Conservation (phyloP, 352 stramenopile genomes). For the Aphanomyces invadans region DNA sequence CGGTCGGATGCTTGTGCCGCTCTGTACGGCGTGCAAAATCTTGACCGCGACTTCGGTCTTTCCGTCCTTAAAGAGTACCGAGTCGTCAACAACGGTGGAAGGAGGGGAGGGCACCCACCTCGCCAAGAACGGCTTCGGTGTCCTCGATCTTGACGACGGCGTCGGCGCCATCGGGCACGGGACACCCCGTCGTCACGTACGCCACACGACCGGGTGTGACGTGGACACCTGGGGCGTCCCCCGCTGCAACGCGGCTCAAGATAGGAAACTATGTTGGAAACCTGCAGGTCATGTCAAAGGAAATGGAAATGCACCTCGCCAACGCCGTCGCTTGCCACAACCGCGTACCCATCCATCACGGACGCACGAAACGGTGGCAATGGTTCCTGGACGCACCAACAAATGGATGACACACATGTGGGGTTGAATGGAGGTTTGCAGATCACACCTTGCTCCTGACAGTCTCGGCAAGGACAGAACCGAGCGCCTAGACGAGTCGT, state of each 20-base stretch:
- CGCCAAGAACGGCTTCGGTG: slow-evolving; percentile 47
- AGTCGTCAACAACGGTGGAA: not conserved
- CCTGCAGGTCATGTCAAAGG: not conserved
- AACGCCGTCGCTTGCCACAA: slow-evolving; percentile 75
- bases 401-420: slow-evolving; percentile 30
- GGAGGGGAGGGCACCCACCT: not conserved
- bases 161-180: slow-evolving; percentile 84
- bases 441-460: slow-evolving; percentile 45
- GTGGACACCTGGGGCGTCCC: slow-evolving; percentile 34
- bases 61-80: not conserved
- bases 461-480: slow-evolving; percentile 48
- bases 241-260: slow-evolving; percentile 58
- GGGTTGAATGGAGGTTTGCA: not conserved
- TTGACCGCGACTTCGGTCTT: slow-evolving; percentile 44
- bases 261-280: slow-evolving; percentile 48
- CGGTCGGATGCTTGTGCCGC: slow-evolving; percentile 66
- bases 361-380: slow-evolving; percentile 93
- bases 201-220: slow-evolving; percentile 46
- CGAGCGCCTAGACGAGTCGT: slow-evolving; percentile 28
- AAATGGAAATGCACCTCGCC: slow-evolving; percentile 37
- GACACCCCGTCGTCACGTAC: slow-evolving; percentile 95
- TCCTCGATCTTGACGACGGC: slow-evolving; percentile 94
- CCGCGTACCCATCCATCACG: slow-evolving; percentile 98
- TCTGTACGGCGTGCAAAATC: slow-evolving; percentile 50
- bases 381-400: slow-evolving; percentile 60